Evolutionary conservation across 1,139 yeast genomes (phyloP), one percentile per base, ranked within the genome.

Genomic region (Candida sanyaensis): DNA sequence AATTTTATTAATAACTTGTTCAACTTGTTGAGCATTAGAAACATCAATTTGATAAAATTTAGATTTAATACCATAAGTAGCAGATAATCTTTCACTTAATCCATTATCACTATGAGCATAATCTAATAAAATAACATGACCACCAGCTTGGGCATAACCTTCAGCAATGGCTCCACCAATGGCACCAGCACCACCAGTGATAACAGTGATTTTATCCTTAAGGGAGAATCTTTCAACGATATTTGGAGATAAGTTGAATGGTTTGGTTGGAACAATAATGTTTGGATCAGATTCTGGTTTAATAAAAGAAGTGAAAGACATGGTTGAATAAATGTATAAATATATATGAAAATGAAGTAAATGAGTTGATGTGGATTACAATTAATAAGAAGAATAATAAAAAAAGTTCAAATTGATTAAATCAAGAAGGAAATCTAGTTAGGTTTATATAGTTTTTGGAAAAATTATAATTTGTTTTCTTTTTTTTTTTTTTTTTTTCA

Each of bases 111-210:
- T 30, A 45, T 75, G 77, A 6, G 83, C 73, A 43, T 83, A 79
- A 58, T 83, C 96, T 86, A 87, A 48, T 58, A 89, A 77, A 52
- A 87, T 87, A 38, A 87, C 83, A 55, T 85, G 86, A n/a, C 93
- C 95, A 45, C 96, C 96, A 5, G 92, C 92, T 69, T 88, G 91
- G 45, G 92, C 89, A 60, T 75, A 87, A 0, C 88, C 93, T 61
- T 82, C 86, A 39, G 95, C 95, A 42, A 87, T 86, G 23, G 86
- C 88, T 54, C 72, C 75, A 12, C 96, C 96, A 60, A 88, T 88
- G 27, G 96, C 96, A 34, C 86, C 79, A 12, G 92, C 83, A 7
- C 92, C 86, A 37, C 96, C 96, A 12, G 96, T 87, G 56, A 89
- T 78, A 31, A 88, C 81, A 45, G 92, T 91, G 23, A 84, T 86